These are phyloP conservation scores for Funneliformis caledonium DNA, from an alignment of 371 early-diverging fungal genomes.

Conservation along the genomic window DNA sequence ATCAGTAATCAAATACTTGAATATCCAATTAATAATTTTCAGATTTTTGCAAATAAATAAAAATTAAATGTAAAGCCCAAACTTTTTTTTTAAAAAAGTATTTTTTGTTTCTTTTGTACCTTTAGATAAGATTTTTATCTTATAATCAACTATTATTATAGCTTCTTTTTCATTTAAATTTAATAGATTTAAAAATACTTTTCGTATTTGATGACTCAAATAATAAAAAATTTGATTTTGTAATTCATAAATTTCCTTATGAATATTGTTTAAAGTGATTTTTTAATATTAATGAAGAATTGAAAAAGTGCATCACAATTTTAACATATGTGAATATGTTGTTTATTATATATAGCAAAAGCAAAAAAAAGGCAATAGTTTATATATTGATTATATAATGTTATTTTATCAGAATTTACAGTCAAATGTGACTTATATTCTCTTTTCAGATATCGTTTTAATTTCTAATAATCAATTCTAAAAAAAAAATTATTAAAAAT, in stretches of 20 bases:
- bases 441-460: slow-evolving; percentile 12
- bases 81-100: slow-evolving; percentile 2
- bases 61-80: background rate
- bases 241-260: background rate
- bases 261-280: background rate
- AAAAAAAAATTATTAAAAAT: background rate
- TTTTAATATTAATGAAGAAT: no score
- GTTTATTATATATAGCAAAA: background rate
- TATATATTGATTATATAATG: background rate
- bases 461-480: background rate
- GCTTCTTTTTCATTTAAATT: slow-evolving; percentile 6
- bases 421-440: background rate
- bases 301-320: slow-evolving; percentile 3
- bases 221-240: background rate
- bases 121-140: slow-evolving; percentile 19
- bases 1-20: background rate
- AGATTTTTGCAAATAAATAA: background rate
- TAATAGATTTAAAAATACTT: background rate
- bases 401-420: background rate
- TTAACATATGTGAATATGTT: background rate
- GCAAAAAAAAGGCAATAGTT: slow-evolving; percentile 9
- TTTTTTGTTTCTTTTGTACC: background rate
- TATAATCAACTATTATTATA: slow-evolving; percentile 17
- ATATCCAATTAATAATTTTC: background rate
- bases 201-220: slow-evolving; percentile 2